These are phyloP conservation scores for Aspergillus steynii DNA, from an alignment of 495 filamentous ascomycete species.

Conservation along the genomic window DNA sequence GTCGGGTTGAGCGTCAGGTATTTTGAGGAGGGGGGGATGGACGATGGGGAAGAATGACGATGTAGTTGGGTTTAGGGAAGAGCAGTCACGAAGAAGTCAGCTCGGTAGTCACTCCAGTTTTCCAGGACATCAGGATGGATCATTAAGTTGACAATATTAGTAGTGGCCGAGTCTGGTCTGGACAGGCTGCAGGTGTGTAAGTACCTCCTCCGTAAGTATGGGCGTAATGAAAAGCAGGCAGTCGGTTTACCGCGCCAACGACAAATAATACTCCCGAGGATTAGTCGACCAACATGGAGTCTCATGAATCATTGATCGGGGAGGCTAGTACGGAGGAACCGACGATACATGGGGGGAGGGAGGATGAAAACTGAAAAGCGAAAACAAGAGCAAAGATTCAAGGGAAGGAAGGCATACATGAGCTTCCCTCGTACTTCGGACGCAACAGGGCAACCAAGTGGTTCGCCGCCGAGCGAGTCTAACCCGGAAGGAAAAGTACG, in stretches of 20 bases:
- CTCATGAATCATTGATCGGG: background rate
- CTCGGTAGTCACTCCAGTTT: background rate
- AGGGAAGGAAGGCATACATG: no score
- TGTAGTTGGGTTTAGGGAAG: background rate
- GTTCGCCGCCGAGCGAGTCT: constrained; percentile 17
- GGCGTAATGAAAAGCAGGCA: background rate
- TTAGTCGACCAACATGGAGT: no score
- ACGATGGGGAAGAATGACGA: background rate
- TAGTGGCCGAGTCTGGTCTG: background rate
- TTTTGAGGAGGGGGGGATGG: background rate
- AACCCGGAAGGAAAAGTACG: constrained; percentile 23
- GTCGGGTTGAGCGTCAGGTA: background rate
- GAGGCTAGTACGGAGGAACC: background rate
- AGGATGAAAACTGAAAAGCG: constrained; percentile 1
- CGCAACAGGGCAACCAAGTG: constrained; percentile 26
- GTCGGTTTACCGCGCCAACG: background rate
- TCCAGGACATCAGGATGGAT: background rate
- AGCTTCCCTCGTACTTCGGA: constrained; percentile 11
- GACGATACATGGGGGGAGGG: background rate
- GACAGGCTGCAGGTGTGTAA: background rate
- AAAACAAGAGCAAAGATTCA: no score
- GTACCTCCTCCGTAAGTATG: background rate
- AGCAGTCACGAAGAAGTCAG: constrained; percentile 2
- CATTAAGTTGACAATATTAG: background rate
- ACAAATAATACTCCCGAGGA: no score